Base-by-base conservation (phyloP, 805 yeast genomes). In the Cyberlindnera suaveolens region DNA sequence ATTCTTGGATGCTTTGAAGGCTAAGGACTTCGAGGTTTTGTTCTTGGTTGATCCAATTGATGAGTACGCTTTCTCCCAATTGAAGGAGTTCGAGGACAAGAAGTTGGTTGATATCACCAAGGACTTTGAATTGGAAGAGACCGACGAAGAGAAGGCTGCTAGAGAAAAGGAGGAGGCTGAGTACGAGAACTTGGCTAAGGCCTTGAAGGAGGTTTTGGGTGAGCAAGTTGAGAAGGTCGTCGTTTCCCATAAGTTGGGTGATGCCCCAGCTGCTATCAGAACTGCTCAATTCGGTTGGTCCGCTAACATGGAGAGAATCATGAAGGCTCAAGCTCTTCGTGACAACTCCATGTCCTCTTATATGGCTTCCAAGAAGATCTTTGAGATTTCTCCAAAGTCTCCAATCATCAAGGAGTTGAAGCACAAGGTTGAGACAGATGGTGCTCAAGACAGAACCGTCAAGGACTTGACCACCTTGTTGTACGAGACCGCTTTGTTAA, bases 221-320 rank as follows among this genome's bases (percentile, higher is more conserved):
- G 99, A 93, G 63, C 91, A 87, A 75, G 98, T 93, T 63, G 99
- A 93, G 79, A 93, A 93, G 80, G 99, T 95, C 72, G 89, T 90
- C 66, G 96, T 93, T 54, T 89, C 98, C 54, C 95, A 91, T 77
- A 89, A 88, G 75, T 81, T 93, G 66, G 88, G 90, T 61, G 97
- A 90, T 65, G 90, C 98, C 46, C 99, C 99, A 71, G 99, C 99
- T 70, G 99, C 99, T 60, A 93, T 93, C 69, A 89, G 99, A 82
- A 93, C 99, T 58, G 98, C 97, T 59, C 98, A 93, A 78, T 93
- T 93, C 71, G 99, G 99, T 70, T 93, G 99, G 99, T 93, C 99
- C 58, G 99, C 99, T 64, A 93, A 93, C 80, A 93, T 93, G 99
- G 99, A 93, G 80, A 91, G 99, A 85, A 93, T 93, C 80, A 93